These are phyloP conservation scores for Pilobolus umbonatus DNA, from an alignment of 192 early-diverging fungal genomes.

Conservation along the genomic window DNA sequence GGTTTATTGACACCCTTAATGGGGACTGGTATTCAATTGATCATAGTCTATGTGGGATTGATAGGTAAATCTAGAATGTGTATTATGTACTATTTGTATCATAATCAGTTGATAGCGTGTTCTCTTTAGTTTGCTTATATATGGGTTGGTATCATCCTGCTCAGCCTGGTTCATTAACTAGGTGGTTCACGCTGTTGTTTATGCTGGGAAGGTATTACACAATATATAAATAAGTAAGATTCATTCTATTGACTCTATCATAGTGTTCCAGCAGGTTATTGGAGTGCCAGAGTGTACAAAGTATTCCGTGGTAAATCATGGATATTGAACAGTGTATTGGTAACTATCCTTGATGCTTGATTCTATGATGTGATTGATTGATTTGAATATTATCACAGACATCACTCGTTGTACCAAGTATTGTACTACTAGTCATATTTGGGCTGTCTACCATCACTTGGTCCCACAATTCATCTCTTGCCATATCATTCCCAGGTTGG, in stretches of 20 bases:
- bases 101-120: too few relatives aligned
- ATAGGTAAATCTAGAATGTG: conserved; percentile 8
- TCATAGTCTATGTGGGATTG: conserved; percentile 51
- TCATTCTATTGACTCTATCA: neutral
- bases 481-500: conserved; percentile 87
- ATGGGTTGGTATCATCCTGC: conserved; percentile 21
- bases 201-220: conserved; percentile 49
- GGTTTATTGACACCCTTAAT: conserved; percentile 65
- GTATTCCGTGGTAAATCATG: conserved; percentile 65
- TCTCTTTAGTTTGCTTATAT: neutral
- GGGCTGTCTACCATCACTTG: conserved; percentile 85
- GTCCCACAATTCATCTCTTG: conserved; percentile 79
- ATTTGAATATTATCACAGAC: conserved; percentile 29
- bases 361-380: neutral
- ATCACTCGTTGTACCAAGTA: conserved; percentile 50
- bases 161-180: conserved; percentile 18
- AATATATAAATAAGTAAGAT: too few relatives aligned
- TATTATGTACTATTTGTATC: too few relatives aligned
- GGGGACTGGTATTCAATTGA: conserved; percentile 68
- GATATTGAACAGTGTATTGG: conserved; percentile 60
- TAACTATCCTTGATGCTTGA: neutral
- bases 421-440: conserved; percentile 59
- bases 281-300: conserved; percentile 65
- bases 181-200: conserved; percentile 34
- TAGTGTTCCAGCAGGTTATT: conserved; percentile 57